Evolutionary conservation across 371 early-diverging fungal species (phyloP), one percentile per base, ranked within the genome.

Genomic region (Cokeromyces recurvatus): DNA sequence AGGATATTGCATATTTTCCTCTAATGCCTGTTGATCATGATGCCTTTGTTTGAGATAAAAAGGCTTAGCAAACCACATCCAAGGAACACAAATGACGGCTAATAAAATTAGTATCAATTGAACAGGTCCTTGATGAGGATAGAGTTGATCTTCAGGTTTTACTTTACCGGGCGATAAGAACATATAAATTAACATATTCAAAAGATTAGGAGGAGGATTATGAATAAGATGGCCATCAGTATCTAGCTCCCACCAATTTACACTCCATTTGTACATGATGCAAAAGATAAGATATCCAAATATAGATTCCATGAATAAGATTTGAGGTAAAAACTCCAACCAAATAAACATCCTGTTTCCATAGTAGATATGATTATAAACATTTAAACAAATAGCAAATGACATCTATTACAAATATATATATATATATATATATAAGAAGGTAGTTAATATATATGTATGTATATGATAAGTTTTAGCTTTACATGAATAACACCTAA

Each of bases 141-240:
- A 97, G 36, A 97, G 67, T 55, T 74, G 74, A 49, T 85, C 85
- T 29, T 64, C 65, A 19, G 80, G 74, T 24, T 71, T 60, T 20
- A 96, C 88, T n/a, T 49, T 73, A 7, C 98, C 99, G n/a, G 97
- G 98, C 24, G 81, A 78, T 53, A 98, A 79, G 80, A 98, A 97
- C 99, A 99, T 99, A 67, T 90, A 92, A 59, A 99, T 98, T 53
- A 99, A 75, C 60, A 93, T 94, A 73, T 95, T 95, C 51, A 99
- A 84, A 57, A 99, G 70, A 32, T 94, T 91, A 12, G 99, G 99
- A 19, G 98, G 89, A n/a, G 85, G 63, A 48, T 84, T 78, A 48
- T 64, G 77, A 19, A 88, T 71, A 25, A 78, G 63, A 51, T 86
- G 57, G 38, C 92, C 87, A 49, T 60, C 48, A 14, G 71, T 70